These are phyloP conservation scores for Trichoderma erinaceum DNA, from an alignment of 495 filamentous ascomycete species.

Conservation along the genomic window DNA sequence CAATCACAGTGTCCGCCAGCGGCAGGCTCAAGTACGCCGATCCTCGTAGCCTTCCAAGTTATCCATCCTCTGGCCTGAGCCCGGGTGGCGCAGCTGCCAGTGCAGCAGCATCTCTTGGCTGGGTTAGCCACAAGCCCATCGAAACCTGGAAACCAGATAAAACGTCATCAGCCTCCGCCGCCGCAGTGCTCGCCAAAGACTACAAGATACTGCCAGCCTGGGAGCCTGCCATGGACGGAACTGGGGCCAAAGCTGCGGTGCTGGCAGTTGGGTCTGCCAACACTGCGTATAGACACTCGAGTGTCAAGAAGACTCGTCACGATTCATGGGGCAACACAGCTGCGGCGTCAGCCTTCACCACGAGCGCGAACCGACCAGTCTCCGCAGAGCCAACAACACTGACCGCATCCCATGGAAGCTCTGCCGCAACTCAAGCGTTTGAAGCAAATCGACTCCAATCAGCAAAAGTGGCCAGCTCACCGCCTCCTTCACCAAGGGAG, in stretches of 20 bases:
- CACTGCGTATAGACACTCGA: neutral
- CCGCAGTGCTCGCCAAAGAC: conserved; percentile 63
- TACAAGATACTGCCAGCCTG: conserved; percentile 51
- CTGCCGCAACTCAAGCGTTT: conserved; percentile 14
- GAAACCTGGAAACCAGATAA: conserved; percentile 55
- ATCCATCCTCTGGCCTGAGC: conserved; percentile 55
- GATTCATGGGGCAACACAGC: conserved; percentile 50
- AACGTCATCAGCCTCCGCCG: conserved; percentile 53
- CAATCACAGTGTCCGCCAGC: conserved; percentile 20
- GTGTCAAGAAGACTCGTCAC: conserved; percentile 35
- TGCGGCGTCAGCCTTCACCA: conserved; percentile 49
- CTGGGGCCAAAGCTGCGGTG: conserved; percentile 67
- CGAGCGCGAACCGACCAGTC: conserved; percentile 17
- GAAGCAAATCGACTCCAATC: conserved; percentile 16
- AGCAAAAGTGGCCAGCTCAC: conserved; percentile 18
- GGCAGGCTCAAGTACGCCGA: conserved; percentile 62
- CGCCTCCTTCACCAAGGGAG: conserved; percentile 29
- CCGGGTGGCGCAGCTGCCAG: conserved; percentile 61
- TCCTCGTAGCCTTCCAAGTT: conserved; percentile 61
- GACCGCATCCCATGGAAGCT: neutral
- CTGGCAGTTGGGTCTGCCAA: conserved; percentile 58
- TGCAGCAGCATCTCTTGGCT: conserved; percentile 66
- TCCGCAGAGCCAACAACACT: conserved; percentile 17
- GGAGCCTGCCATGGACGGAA: conserved; percentile 49
- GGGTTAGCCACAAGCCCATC: conserved; percentile 56